Evolutionary conservation across 2,329 filamentous ascomycete genomes (phyloP), one percentile per base, ranked within the genome.

Genomic region (Apiospora saccharicola): DNA sequence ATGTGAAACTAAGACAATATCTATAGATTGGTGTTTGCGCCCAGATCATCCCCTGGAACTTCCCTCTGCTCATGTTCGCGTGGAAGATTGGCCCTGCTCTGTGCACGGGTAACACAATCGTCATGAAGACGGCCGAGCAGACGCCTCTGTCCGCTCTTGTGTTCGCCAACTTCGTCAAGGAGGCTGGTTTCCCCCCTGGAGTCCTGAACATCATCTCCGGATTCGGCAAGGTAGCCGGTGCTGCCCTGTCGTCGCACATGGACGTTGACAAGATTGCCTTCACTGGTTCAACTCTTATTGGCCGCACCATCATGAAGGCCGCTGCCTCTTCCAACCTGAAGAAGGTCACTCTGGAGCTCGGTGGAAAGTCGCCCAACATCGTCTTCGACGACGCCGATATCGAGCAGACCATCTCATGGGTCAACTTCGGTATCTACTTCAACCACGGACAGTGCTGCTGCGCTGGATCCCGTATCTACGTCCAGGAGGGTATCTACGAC

Each of bases 1-100:
- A 24, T 1, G 14, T 1, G 16, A 57, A 10, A 57, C 26, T 57
- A 34, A 57, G 3, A 34, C 14, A 34, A 16, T 34, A 22, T 44
- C 24, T 41, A 24, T 69, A 89, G 87, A 86, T 93, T 75, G 93
- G 93, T 82, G 92, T 95, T 73, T 95, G 94, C 82, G 94, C 92
- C 79, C 94, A 96, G 83, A 95, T 96, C 80, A 96, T 96, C 78
- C 94, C 94, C 74, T 95, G 93, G 93, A 96, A 96, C 87, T 96
- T 94, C 85, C 93, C 93, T 10, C 85, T 96, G 67, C 89, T 93
- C 80, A 95, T 95, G 93, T 88, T 88, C 81, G 88, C 89, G 70
- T 97, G 94, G 94, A 97, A 97, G 90, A 91, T 94, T 74, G 91
- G 89, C 73, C 92, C 92, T 68, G 92, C 92, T 64, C 85, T 94